Conservation (phyloP, 176 grass and related monocot species). For the Carex myosuroides region DNA sequence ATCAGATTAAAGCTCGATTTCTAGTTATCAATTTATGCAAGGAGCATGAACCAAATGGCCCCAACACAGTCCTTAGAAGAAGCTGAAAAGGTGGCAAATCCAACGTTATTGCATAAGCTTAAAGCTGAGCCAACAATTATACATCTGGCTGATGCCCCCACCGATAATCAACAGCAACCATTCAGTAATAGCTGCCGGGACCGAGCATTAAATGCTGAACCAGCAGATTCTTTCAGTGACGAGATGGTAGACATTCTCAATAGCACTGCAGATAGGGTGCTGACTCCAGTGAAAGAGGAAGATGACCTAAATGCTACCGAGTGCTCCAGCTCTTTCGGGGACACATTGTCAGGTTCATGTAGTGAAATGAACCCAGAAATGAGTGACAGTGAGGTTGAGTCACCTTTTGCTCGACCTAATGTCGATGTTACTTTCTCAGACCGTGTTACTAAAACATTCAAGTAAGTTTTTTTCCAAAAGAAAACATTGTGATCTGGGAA, state of each 20-base stretch:
- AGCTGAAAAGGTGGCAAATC: conserved; percentile 12
- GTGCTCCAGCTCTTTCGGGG: conserved; percentile 87
- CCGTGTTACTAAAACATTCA: conserved; percentile 43
- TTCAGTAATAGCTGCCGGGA: background rate
- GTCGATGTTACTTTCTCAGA: conserved; percentile 44
- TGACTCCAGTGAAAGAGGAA: conserved; percentile 18
- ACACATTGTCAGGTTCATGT: conserved; percentile 64
- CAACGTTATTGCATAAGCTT: conserved; percentile 11
- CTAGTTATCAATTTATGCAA: background rate
- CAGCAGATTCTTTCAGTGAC: background rate
- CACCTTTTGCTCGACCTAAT: conserved; percentile 46
- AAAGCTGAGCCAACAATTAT: conserved; percentile 18
- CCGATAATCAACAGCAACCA: background rate
- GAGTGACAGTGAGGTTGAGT: conserved; percentile 79
- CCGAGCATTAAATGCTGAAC: background rate
- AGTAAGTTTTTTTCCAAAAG: conserved; percentile 45
- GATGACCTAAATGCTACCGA: conserved; percentile 68
- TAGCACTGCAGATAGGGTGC: background rate
- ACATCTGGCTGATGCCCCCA: background rate
- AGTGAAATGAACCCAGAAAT: conserved; percentile 54
- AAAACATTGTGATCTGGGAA: background rate
- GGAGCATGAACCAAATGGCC: background rate
- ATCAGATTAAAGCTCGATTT: no score
- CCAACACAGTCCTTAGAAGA: conserved; percentile 28
- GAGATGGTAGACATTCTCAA: conserved; percentile 31